Percentiles rank a stretch among this genome's conserved stretches.
These are phyloP conservation scores for Phytophthora pseudosyringae DNA, from an alignment of 352 stramenopile species.

Conservation along the genomic window DNA sequence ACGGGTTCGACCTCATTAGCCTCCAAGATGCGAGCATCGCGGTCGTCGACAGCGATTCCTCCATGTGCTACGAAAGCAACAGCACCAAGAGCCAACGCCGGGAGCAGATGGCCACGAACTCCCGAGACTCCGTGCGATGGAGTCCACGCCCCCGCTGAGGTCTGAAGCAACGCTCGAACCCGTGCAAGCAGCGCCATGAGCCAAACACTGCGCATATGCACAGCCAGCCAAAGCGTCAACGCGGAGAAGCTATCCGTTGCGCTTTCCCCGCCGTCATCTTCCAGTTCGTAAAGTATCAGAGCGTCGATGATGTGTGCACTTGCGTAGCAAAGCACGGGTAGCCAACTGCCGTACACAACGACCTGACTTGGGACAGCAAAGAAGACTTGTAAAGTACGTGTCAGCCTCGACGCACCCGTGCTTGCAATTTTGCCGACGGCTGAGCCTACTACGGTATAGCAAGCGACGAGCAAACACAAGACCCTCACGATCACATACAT, in stretches of 20 bases:
- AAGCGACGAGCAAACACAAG: conserved; percentile 39
- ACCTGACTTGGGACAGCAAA: conserved; percentile 59
- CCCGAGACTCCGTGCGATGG: conserved; percentile 50
- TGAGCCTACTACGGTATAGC: conserved; percentile 34
- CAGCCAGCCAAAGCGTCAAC: conserved; percentile 45
- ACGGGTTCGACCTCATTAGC: conserved; percentile 59
- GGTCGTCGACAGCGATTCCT: conserved; percentile 38
- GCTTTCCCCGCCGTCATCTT: conserved; percentile 47
- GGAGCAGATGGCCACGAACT: conserved; percentile 48
- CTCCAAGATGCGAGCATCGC: conserved; percentile 58
- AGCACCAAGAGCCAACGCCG: conserved; percentile 39
- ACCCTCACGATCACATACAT: conserved; percentile 52
- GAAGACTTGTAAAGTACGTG: conserved; percentile 40
- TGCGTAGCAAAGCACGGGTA: conserved; percentile 55
- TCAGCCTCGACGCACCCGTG: conserved; percentile 8
- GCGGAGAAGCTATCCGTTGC: conserved; percentile 39
- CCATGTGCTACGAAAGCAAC: conserved; percentile 49
- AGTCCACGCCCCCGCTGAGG: conserved; percentile 55
- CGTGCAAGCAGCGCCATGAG: conserved; percentile 51
- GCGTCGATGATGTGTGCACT: conserved; percentile 58
- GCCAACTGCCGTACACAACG: conserved; percentile 59
- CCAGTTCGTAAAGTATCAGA: conserved; percentile 58
- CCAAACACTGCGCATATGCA: conserved; percentile 63
- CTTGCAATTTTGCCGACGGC: neutral
- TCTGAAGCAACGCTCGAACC: conserved; percentile 54